These are phyloP conservation scores for Diaporthe citriasiana DNA, from an alignment of 2,329 filamentous ascomycete species.

Conservation along the genomic window DNA sequence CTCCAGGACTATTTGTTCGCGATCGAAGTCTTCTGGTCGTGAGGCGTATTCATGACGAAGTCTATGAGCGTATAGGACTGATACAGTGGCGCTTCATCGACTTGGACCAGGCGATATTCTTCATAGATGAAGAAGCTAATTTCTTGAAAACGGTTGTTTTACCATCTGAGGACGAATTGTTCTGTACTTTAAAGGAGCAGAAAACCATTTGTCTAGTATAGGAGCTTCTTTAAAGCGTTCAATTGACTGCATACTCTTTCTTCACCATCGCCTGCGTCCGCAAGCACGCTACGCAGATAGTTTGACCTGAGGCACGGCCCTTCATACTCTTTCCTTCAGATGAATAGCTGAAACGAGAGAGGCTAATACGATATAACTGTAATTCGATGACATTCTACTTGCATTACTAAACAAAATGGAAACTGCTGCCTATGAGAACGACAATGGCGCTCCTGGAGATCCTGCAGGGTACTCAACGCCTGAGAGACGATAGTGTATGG, in stretches of 20 bases:
- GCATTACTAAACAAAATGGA: neutral
- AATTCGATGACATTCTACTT: neutral
- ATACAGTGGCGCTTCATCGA: conserved; percentile 7
- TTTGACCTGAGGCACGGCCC: neutral
- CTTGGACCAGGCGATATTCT: neutral
- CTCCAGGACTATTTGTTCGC: neutral
- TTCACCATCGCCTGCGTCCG: too few relatives aligned
- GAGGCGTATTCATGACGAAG: neutral
- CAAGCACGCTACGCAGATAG: neutral
- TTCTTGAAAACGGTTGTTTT: neutral
- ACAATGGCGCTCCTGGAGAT: neutral
- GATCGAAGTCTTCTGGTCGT: neutral
- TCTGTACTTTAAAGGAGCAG: neutral
- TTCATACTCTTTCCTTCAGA: neutral
- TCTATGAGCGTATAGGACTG: neutral
- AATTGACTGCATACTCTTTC: too few relatives aligned
- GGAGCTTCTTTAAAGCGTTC: neutral
- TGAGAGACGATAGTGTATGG: neutral
- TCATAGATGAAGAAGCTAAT: neutral
- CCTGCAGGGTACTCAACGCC: neutral
- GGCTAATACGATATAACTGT: too few relatives aligned
- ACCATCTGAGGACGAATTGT: neutral
- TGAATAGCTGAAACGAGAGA: neutral
- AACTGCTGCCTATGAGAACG: neutral
- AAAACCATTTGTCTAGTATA: conserved; percentile 1